Percentiles rank a stretch among this genome's conserved stretches.
These are phyloP conservation scores for Raffaelea ambrosiae DNA, from an alignment of 2,329 filamentous ascomycete species.

Conservation along the genomic window DNA sequence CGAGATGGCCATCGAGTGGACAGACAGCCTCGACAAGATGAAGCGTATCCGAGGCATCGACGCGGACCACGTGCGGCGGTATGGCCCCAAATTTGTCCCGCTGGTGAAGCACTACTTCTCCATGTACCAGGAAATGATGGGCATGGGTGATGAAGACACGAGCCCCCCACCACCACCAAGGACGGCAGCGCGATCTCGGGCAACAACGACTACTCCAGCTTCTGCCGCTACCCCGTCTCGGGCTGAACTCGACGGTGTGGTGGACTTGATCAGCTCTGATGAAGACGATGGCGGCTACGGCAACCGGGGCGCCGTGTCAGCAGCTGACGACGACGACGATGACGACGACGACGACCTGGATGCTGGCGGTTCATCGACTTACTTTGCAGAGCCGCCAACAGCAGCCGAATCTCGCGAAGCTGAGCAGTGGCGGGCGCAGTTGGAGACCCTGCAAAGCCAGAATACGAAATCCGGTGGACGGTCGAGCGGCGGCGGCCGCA, in stretches of 20 bases:
- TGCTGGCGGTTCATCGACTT: not conserved
- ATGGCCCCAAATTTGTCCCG: slow-evolving; percentile 52
- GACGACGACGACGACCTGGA: slow-evolving; percentile 1
- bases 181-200: not conserved
- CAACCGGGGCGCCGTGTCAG: slow-evolving; percentile 9
- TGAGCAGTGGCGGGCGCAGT: slow-evolving; percentile 19
- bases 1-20: slow-evolving; percentile 66
- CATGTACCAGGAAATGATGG: slow-evolving; percentile 43
- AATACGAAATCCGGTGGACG: slow-evolving; percentile 5
- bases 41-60: slow-evolving; percentile 54
- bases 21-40: slow-evolving; percentile 54
- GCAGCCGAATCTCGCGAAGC: slow-evolving; percentile 14
- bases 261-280: slow-evolving; percentile 42
- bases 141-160: slow-evolving; percentile 11
- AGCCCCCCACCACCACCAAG: slow-evolving; percentile 1
- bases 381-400: not conserved
- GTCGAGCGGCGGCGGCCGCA: slow-evolving; percentile 14
- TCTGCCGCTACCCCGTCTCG: slow-evolving; percentile 2
- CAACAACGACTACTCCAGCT: not conserved
- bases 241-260: slow-evolving; percentile 27
- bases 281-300: slow-evolving; percentile 19
- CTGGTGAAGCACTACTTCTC: slow-evolving; percentile 42
- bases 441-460: slow-evolving; percentile 18
- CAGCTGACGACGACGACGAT: slow-evolving; percentile 20
- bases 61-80: slow-evolving; percentile 49